phyloP scores from a whole-genome alignment of 768 basidiomycete genomes.

The Pholiota conissans region DNA sequence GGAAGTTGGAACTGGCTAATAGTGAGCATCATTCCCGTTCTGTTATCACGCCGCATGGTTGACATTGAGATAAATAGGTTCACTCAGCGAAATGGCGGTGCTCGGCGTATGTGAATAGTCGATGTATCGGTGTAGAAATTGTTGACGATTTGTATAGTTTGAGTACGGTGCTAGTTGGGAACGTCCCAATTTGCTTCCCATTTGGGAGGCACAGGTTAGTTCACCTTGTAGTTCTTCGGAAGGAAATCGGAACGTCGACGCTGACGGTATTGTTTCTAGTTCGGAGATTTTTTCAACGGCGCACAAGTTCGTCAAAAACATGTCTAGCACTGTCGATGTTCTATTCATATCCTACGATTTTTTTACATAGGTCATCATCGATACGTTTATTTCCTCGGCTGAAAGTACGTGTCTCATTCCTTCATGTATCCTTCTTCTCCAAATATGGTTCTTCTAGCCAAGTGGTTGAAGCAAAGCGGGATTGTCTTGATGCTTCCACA shows the following conservation, averaged over 20 bases:
- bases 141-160: conserved; percentile 46
- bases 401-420: conserved; percentile 59
- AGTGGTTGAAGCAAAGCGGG: conserved; percentile 92
- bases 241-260: neutral
- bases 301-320: conserved; percentile 51
- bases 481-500: conserved; percentile 86
- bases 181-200: conserved; percentile 73
- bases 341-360: neutral
- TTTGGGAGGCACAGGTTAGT: conserved; percentile 89
- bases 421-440: neutral
- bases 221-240: neutral
- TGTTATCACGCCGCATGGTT: neutral
- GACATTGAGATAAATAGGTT: conserved; percentile 57
- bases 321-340: neutral
- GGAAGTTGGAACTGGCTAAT: conserved; percentile 84
- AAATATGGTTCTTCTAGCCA: conserved; percentile 48
- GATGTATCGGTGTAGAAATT: neutral
- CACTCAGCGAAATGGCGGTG: conserved; percentile 87
- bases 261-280: conserved; percentile 32
- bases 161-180: conserved; percentile 94
- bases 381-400: conserved; percentile 82
- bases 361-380: conserved; percentile 67
- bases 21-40: conserved; percentile 46
- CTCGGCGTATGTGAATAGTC: conserved; percentile 60
- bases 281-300: conserved; percentile 94